Evolutionary conservation across 2,329 filamentous ascomycete species (phyloP), one percentile per base, ranked within the genome.

Genomic region (Xylariaceae sp.): DNA sequence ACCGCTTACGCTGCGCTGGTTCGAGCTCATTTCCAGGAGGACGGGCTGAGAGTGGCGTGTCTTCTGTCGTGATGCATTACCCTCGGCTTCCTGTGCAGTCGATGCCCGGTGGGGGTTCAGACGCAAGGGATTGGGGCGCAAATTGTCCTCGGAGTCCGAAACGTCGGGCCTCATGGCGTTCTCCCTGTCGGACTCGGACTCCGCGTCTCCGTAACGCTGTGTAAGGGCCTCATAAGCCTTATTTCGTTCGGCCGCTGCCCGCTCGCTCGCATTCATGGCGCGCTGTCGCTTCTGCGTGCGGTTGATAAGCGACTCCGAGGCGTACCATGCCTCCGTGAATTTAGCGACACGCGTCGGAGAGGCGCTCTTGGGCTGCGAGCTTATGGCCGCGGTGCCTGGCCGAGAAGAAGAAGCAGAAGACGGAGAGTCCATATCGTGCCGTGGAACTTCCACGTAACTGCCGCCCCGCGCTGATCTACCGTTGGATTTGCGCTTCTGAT

Each of bases 271-370:
- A 57, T 72, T 71, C 54, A 74, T 63, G 45, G 72, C 71, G 42
- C 73, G 73, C 60, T 76, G 74, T n/a, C 76, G 74, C 62, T 81
- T 73, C 57, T 80, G 76, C 2, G 79, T 82, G 61, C 78, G 76
- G 49, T 72, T 74, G 64, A 80, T 73, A 42, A 81, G 73, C 2
- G 78, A 80, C 40, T 82, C 78, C 0, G 77, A 76, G 2, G 79
- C 71, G 58, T 74, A 74, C 80, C 80, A 83, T 0, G 77, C 73
- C 63, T 82, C 80, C 4, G 75, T 80, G 61, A 81, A 80, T 59
- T 71, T 76, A 42, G 73, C 71, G 1, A 70, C 60, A 34, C 77
- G 76, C 35, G 64, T 65, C 19, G 71, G 72, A 44, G 69, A 68
- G 9, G 64, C 60, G 53, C 62, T 66, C 32, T 51, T 65, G 34